phyloP scores from a whole-genome alignment of 2,329 filamentous ascomycete genomes.

The Immersiporthe knoxdaviesiana region DNA sequence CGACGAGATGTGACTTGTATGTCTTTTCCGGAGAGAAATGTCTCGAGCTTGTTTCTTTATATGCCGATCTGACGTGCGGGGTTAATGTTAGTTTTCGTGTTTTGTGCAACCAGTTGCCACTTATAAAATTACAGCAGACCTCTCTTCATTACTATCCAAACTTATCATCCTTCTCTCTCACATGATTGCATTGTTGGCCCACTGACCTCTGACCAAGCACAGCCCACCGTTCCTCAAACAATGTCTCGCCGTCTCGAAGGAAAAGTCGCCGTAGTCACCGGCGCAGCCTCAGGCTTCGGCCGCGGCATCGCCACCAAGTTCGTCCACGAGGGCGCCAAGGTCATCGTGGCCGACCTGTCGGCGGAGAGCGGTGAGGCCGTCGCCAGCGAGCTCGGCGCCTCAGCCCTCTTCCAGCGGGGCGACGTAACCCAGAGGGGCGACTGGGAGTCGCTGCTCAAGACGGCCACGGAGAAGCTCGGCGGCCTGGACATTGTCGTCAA shows the following conservation, averaged over 20 bases:
- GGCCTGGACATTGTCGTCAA: conserved; percentile 63
- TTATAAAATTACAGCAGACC: neutral
- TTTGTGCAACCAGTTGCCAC: neutral
- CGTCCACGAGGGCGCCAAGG: conserved; percentile 31
- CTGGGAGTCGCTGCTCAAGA: conserved; percentile 55
- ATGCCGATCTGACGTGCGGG: conserved; percentile 25
- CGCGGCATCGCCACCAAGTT: conserved; percentile 53
- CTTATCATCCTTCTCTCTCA: neutral
- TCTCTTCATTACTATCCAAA: neutral
- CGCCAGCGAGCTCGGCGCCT: conserved; percentile 47
- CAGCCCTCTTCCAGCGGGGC: conserved; percentile 43
- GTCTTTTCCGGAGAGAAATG: neutral
- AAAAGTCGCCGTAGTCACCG: conserved; percentile 62
- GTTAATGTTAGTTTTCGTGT: neutral
- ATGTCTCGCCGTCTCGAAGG: conserved; percentile 46
- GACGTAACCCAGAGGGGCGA: conserved; percentile 57
- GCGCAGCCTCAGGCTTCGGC: conserved; percentile 59
- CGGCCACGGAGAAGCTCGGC: conserved; percentile 50
- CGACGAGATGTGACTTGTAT: neutral
- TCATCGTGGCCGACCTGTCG: conserved; percentile 52
- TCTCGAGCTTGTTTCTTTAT: neutral
- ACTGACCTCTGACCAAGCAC: too few species aligned
- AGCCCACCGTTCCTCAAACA: neutral
- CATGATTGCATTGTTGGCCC: too few species aligned
- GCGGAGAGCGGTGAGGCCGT: conserved; percentile 48